Evolutionary conservation across 1,139 yeast genomes (phyloP).

Genomic region (Suhomyces kunorum): DNA sequence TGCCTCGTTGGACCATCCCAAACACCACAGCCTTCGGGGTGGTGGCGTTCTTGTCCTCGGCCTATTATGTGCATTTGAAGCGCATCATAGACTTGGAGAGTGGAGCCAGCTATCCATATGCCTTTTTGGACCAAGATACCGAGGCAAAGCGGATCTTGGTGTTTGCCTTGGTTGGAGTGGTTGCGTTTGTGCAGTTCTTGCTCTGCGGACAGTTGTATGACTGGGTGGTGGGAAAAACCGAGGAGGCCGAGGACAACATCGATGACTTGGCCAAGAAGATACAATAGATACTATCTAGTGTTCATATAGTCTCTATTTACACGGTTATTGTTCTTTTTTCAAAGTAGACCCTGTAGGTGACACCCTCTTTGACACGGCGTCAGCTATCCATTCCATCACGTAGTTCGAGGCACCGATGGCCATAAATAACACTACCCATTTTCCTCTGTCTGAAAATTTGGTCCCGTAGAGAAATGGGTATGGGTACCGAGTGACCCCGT

Average conservation of each 20-base stretch:
- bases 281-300: conserved; percentile 3
- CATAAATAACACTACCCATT: conserved; percentile 12
- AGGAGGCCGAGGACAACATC: conserved; percentile 16
- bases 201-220: conserved; percentile 30
- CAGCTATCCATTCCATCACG: conserved; percentile 2
- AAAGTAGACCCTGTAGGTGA: too few relatives aligned
- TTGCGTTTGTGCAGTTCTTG: conserved; percentile 44
- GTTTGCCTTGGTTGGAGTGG: conserved; percentile 49
- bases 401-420: conserved; percentile 3
- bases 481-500: conserved; percentile 20
- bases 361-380: too few relatives aligned
- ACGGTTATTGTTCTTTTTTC: too few relatives aligned
- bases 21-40: conserved; percentile 41
- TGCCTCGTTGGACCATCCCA: conserved; percentile 48
- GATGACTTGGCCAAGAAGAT: conserved; percentile 13
- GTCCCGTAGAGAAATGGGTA: conserved; percentile 23
- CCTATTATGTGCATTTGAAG: conserved; percentile 57
- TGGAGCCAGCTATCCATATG: conserved; percentile 61
- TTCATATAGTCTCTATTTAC: not conserved
- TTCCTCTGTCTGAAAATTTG: conserved; percentile 9
- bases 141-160: conserved; percentile 46
- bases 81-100: conserved; percentile 45
- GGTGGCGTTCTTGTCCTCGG: conserved; percentile 40
- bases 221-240: conserved; percentile 23
- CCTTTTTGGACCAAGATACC: conserved; percentile 57